phyloP scores from a whole-genome alignment of 306 rosid genomes.

The Styphnolobium japonicum region DNA sequence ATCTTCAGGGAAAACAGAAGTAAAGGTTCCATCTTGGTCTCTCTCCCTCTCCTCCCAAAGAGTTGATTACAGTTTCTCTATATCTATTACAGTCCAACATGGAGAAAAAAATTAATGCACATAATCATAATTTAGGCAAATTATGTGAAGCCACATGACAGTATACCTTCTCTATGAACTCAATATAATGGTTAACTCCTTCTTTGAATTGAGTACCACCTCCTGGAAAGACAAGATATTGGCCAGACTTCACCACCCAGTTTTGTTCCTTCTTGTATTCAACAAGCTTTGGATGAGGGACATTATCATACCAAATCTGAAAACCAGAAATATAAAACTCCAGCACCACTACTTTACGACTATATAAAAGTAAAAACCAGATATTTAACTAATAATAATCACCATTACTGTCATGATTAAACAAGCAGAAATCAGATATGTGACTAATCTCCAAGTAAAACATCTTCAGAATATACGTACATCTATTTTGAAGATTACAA shows the following conservation, averaged over 20 bases:
- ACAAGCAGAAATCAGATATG: background rate
- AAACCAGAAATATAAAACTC: conserved; percentile 19
- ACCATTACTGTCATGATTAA: background rate
- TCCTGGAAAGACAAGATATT: conserved; percentile 76
- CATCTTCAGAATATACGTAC: background rate
- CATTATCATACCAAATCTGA: conserved; percentile 83
- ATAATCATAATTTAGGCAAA: background rate
- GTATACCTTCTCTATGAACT: conserved; percentile 58
- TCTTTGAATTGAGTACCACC: conserved; percentile 93
- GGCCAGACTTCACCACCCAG: conserved; percentile 70
- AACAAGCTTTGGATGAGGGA: conserved; percentile 81
- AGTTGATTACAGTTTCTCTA: background rate
- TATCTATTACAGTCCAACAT: background rate
- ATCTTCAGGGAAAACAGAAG: background rate
- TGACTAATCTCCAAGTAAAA: conserved; percentile 9
- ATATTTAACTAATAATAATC: background rate
- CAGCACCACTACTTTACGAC: background rate
- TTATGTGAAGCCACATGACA: background rate
- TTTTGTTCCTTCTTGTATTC: conserved; percentile 86
- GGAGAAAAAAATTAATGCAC: background rate
- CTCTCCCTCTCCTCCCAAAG: background rate
- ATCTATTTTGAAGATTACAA: background rate
- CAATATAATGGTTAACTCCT: conserved; percentile 60
- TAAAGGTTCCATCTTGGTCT: background rate
- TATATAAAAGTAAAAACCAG: background rate